A percentile compares a stretch with the other conserved stretches of the same genome.
Evolutionary conservation across 2,329 filamentous ascomycete species (phyloP).

Genomic region (Pseudogymnoascus sp.): DNA sequence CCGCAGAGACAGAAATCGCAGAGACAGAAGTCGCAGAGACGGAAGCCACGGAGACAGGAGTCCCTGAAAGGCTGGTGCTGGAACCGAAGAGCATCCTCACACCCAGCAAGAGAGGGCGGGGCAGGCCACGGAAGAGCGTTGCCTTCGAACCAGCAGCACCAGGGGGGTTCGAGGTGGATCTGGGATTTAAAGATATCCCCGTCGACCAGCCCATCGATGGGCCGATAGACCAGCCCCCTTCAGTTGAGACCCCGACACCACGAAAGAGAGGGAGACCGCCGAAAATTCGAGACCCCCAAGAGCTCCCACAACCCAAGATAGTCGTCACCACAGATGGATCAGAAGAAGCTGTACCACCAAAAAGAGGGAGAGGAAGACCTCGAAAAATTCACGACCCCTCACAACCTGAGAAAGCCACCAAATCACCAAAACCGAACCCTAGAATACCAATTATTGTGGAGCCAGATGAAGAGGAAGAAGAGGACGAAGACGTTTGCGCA

Average conservation of each 20-base stretch:
- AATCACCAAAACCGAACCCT: neutral
- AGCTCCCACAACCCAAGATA: neutral
- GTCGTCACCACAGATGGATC: neutral
- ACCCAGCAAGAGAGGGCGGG: slow-evolving; percentile 38
- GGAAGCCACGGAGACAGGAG: neutral
- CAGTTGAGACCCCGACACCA: neutral
- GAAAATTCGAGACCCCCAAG: neutral
- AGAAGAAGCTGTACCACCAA: neutral
- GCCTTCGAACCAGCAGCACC: slow-evolving; percentile 35
- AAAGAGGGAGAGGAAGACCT: slow-evolving; percentile 11
- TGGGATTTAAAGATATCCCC: slow-evolving; percentile 44
- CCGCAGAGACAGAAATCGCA: neutral
- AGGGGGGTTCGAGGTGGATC: slow-evolving; percentile 33
- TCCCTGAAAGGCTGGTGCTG: neutral
- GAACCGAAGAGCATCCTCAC: slow-evolving; percentile 47
- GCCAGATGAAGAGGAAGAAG: neutral
- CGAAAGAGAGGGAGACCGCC: neutral
- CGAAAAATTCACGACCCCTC: slow-evolving; percentile 7
- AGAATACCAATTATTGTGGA: neutral
- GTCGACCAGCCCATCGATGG: neutral
- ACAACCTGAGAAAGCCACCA: slow-evolving; percentile 9
- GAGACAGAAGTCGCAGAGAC: neutral
- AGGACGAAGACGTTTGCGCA: slow-evolving; percentile 46
- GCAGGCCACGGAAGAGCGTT: slow-evolving; percentile 43
- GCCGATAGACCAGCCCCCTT: slow-evolving; percentile 19